A percentile compares a stretch with the other conserved stretches of the same genome.
These are phyloP conservation scores for Immersiporthe knoxdaviesiana DNA, from an alignment of 2,329 filamentous ascomycete species.

Conservation along the genomic window DNA sequence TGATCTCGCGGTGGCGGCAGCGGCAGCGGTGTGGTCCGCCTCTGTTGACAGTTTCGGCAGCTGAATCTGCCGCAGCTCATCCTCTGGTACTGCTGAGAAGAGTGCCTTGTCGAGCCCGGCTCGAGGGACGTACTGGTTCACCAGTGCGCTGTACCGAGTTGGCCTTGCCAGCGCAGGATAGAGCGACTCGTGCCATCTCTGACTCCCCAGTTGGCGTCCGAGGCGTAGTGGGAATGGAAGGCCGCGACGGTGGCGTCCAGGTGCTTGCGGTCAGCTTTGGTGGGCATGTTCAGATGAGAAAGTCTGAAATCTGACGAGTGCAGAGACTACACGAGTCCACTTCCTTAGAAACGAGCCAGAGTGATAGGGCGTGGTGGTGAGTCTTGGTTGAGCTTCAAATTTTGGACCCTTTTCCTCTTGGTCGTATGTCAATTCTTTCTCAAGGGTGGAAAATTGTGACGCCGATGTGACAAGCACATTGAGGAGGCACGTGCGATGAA, in stretches of 20 bases:
- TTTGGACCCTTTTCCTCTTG: too few species aligned
- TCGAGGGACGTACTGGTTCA: conserved; percentile 33
- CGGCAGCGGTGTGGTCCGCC: not conserved
- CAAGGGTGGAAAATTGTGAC: not conserved
- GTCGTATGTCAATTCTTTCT: not conserved
- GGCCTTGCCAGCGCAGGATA: conserved; percentile 35
- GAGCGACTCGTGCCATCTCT: conserved; percentile 35
- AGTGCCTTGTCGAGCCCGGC: conserved; percentile 29
- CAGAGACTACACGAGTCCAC: not conserved
- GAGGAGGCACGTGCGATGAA: not conserved
- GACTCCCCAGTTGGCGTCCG: conserved; percentile 32
- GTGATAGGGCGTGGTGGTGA: too few species aligned
- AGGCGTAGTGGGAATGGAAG: conserved; percentile 35
- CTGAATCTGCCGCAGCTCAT: conserved; percentile 28
- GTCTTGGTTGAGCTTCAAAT: not conserved
- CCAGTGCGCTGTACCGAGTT: conserved; percentile 37
- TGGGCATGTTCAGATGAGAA: conserved; percentile 11
- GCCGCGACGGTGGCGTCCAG: conserved; percentile 24
- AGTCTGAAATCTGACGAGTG: not conserved
- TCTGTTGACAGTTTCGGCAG: conserved; percentile 28
- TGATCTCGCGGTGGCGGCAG: not conserved
- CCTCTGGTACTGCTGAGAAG: conserved; percentile 25
- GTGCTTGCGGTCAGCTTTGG: conserved; percentile 27
- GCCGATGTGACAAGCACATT: not conserved
- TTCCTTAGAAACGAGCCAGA: too few species aligned